Conservation (phyloP, 495 filamentous ascomycete species). For the Alectoria sarmentosa region DNA sequence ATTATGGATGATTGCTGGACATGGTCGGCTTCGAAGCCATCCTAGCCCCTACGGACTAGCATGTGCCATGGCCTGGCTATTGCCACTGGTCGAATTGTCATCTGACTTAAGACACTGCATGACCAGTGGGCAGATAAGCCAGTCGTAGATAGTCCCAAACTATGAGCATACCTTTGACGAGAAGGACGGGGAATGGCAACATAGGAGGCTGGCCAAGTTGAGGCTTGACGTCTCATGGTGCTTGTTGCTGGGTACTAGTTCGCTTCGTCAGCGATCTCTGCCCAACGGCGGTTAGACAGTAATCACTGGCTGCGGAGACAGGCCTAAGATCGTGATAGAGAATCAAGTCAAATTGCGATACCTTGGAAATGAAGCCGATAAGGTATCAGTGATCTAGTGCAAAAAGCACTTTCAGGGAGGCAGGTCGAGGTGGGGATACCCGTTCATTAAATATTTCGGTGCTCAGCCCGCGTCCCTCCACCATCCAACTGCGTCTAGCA, state of each 20-base stretch:
- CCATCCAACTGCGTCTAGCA: background rate
- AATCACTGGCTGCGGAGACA: background rate
- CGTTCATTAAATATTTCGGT: background rate
- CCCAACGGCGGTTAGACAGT: conserved; percentile 4
- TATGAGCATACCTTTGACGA: background rate
- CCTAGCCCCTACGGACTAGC: background rate
- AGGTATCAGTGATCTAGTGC: background rate
- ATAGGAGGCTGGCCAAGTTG: background rate
- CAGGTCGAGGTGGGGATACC: background rate
- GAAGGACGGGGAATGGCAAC: background rate
- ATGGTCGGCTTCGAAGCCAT: background rate
- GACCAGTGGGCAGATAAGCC: conserved; percentile 4
- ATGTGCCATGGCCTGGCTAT: background rate
- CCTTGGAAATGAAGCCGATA: background rate
- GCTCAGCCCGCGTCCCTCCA: background rate
- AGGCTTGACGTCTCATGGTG: background rate
- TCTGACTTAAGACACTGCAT: background rate
- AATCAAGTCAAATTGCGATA: background rate
- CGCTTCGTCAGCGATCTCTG: conserved; percentile 2
- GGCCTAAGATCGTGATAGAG: background rate
- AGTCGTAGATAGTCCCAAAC: conserved; percentile 1
- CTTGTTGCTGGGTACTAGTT: background rate
- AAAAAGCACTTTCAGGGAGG: background rate
- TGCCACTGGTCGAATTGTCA: background rate
- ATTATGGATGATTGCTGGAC: background rate